These are phyloP conservation scores for Entomortierella parvispora DNA, from an alignment of 192 early-diverging fungal species.

Conservation along the genomic window DNA sequence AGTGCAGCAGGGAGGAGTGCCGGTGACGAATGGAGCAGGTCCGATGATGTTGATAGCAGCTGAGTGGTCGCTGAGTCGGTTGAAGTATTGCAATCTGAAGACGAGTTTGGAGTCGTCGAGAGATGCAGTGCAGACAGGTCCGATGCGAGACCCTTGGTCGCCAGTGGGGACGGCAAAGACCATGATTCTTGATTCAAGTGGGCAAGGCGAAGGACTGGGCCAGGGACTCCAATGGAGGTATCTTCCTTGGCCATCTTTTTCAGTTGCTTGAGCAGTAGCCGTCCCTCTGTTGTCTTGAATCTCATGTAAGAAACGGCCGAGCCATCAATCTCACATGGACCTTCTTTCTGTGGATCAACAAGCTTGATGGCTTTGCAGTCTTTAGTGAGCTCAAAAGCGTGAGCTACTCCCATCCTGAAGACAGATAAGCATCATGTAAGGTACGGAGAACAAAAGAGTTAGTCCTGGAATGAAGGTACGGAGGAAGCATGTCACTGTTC, in stretches of 20 bases:
- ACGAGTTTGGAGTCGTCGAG: conserved; percentile 9
- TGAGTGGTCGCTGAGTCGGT: conserved; percentile 12
- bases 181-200: conserved; percentile 24
- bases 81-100: conserved; percentile 23
- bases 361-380: conserved; percentile 28
- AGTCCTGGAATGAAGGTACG: no score
- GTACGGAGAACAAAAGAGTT: no score
- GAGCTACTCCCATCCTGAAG: conserved; percentile 27
- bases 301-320: conserved; percentile 29
- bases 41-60: conserved; percentile 17
- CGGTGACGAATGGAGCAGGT: conserved; percentile 4
- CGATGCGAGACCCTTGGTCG: conserved; percentile 13
- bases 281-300: conserved; percentile 22
- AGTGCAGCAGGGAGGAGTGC: neutral
- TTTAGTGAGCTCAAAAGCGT: conserved; percentile 15
- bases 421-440: conserved; percentile 13
- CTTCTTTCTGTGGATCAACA: conserved; percentile 29
- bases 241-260: conserved; percentile 30
- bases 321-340: conserved; percentile 30
- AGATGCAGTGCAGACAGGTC: conserved; percentile 14
- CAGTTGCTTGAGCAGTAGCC: conserved; percentile 16
- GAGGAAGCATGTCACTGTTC: no score
- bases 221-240: conserved; percentile 18
- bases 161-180: conserved; percentile 16
- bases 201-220: conserved; percentile 18